Conservation (phyloP, 2,329 filamentous ascomycete genomes). For the Neonectria coccinea region DNA sequence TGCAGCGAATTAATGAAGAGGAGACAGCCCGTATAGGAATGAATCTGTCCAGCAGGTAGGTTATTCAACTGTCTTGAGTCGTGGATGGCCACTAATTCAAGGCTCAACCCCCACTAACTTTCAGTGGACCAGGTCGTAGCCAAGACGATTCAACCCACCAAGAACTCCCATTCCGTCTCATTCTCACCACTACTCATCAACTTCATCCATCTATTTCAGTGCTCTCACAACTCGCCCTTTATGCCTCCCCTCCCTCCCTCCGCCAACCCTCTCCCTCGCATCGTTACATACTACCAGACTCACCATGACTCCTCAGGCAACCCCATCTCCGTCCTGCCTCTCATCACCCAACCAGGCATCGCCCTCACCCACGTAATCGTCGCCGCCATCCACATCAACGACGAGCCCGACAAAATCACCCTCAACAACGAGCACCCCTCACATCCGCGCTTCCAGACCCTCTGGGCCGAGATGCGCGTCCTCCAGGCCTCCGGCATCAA, state of each 20-base stretch:
- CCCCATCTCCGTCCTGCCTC: slow-evolving; percentile 65
- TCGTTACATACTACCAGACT: slow-evolving; percentile 67
- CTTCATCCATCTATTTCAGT: slow-evolving; percentile 2
- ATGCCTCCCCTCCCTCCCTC: slow-evolving; percentile 50
- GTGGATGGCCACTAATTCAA: background rate
- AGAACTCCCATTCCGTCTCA: slow-evolving; percentile 27
- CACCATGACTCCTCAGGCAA: slow-evolving; percentile 59
- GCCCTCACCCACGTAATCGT: slow-evolving; percentile 83
- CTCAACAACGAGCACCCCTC: slow-evolving; percentile 83
- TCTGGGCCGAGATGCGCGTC: slow-evolving; percentile 82
- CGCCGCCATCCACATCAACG: slow-evolving; percentile 87
- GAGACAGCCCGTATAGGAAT: background rate
- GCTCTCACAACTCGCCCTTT: slow-evolving; percentile 15
- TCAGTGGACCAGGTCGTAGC: slow-evolving; percentile 23
- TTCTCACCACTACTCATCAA: slow-evolving; percentile 10
- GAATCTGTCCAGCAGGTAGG: too few relatives aligned
- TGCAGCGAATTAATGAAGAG: background rate
- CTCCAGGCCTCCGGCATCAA: slow-evolving; percentile 81
- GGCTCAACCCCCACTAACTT: slow-evolving; percentile 1
- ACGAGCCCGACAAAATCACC: slow-evolving; percentile 72
- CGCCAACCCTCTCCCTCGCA: slow-evolving; percentile 55
- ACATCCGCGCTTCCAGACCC: slow-evolving; percentile 73
- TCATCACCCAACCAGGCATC: slow-evolving; percentile 61
- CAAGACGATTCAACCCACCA: slow-evolving; percentile 8
- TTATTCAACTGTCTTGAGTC: too few relatives aligned